These are phyloP conservation scores for Pythium biforme DNA, from an alignment of 352 stramenopile genomes.

Conservation along the genomic window DNA sequence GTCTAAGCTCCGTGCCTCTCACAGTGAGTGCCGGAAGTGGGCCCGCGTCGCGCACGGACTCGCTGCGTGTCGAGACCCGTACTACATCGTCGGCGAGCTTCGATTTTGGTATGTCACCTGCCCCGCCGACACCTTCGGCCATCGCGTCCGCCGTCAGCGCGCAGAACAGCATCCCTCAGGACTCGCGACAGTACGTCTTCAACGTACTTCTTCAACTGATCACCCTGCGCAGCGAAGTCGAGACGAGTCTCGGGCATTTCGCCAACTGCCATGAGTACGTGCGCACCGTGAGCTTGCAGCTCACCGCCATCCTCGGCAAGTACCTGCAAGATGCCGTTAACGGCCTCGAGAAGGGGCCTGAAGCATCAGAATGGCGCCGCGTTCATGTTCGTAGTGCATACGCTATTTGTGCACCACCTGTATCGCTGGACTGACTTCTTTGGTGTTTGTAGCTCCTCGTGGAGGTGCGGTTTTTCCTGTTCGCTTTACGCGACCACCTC, in stretches of 20 bases:
- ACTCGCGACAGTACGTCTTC: conserved; percentile 79
- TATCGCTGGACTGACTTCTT: not conserved
- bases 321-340: conserved; percentile 43
- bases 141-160: conserved; percentile 24
- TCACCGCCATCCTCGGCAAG: conserved; percentile 46
- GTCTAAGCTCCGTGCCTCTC: conserved; percentile 5
- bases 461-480: conserved; percentile 72
- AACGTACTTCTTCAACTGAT: conserved; percentile 78
- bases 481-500: conserved; percentile 54
- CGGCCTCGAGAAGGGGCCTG: conserved; percentile 26
- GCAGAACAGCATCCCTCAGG: conserved; percentile 34
- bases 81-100: conserved; percentile 27
- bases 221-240: conserved; percentile 65
- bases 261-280: conserved; percentile 59
- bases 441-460: conserved; percentile 49
- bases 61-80: conserved; percentile 27
- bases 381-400: conserved; percentile 50
- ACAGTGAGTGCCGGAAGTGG: conserved; percentile 22
- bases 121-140: conserved; percentile 22
- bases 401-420: not conserved
- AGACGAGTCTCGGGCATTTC: conserved; percentile 62
- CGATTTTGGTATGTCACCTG: conserved; percentile 18
- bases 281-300: conserved; percentile 43
- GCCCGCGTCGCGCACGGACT: conserved; percentile 31
- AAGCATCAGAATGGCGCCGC: conserved; percentile 45